Evolutionary conservation across 192 early-diverging fungal species (phyloP), one percentile per base, ranked within the genome.

Genomic region (Podila verticillata): DNA sequence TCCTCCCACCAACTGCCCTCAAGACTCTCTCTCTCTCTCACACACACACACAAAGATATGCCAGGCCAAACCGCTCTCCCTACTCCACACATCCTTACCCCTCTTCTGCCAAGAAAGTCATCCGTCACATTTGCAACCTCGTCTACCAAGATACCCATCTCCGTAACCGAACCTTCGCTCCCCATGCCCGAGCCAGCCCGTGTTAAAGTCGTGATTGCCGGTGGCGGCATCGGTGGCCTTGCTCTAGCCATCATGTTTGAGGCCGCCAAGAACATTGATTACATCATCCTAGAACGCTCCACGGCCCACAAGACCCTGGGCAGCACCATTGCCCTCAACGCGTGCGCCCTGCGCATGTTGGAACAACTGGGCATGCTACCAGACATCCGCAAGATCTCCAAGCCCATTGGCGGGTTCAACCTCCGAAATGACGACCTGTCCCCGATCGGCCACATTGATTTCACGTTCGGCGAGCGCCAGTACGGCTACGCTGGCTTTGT

Each of bases 161-260:
- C 44, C 4, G 15, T 31, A 15, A 19, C 15, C 29, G 26, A 17
- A 48, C 12, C 7, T 24, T 26, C 20, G 24, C 44, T 28, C 28
- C 47, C 24, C 35, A 29, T 48, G 0, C 29, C 44, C 28, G 20
- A 20, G 39, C 63, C 57, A 7, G 35, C 73, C 13, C 58, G 47
- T 20, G 20, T 74, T 29, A 67, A 36, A 12, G 74, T 74, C 26
- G 61, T 63, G 19, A 77, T 83, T 49, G 73, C 64, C 0, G 82
- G 82, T 20, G 82, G 70, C 8, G 68, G 73, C 35, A 66, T 77
- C 34, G 69, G 73, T 7, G 82, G 82, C 7, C 82, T 71, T 32
- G 68, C 70, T 0, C 26, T 83, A 24, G 82, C 74, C 47, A 70
- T 77, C 19, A 62, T 66, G 59, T 66, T 83, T 10, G 61, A 68